phyloP scores from a whole-genome alignment of 2,329 filamentous ascomycete genomes.

The Sarocladium strictum region DNA sequence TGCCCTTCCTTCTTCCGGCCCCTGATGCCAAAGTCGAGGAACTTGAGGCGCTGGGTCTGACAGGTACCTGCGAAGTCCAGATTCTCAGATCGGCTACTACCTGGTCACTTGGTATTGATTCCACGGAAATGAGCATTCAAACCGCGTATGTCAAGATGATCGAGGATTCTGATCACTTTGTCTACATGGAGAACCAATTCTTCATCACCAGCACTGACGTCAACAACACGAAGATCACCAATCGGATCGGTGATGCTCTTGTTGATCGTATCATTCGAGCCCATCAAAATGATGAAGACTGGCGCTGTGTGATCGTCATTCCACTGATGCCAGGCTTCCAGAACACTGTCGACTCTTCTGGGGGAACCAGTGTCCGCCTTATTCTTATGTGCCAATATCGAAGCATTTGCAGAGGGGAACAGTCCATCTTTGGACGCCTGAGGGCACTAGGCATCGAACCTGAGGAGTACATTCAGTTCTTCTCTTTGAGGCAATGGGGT shows the following conservation, averaged over 20 bases:
- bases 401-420: slow-evolving; percentile 88
- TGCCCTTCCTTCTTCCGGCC: slow-evolving; percentile 86
- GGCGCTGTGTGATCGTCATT: slow-evolving; percentile 85
- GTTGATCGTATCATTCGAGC: slow-evolving; percentile 88
- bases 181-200: slow-evolving; percentile 99
- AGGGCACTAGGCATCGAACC: slow-evolving; percentile 78
- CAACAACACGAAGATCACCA: slow-evolving; percentile 80
- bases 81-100: slow-evolving; percentile 84
- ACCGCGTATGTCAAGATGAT: slow-evolving; percentile 94
- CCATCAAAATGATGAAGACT: slow-evolving; percentile 76
- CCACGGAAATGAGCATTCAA: slow-evolving; percentile 91
- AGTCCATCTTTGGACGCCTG: slow-evolving; percentile 85
- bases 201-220: slow-evolving; percentile 92
- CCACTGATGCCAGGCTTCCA: slow-evolving; percentile 98
- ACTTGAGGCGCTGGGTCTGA: slow-evolving; percentile 78
- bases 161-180: slow-evolving; percentile 89
- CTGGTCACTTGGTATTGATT: slow-evolving; percentile 87
- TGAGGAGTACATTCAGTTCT: slow-evolving; percentile 94
- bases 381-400: slow-evolving; percentile 97
- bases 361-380: slow-evolving; percentile 87
- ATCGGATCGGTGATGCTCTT: slow-evolving; percentile 88
- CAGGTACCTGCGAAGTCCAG: slow-evolving; percentile 93
- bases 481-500: slow-evolving; percentile 86
- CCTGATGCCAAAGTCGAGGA: slow-evolving; percentile 86
- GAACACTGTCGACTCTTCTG: slow-evolving; percentile 89